phyloP scores from a whole-genome alignment of 1,139 yeast species.

The Magnusiomyces paraingens region DNA sequence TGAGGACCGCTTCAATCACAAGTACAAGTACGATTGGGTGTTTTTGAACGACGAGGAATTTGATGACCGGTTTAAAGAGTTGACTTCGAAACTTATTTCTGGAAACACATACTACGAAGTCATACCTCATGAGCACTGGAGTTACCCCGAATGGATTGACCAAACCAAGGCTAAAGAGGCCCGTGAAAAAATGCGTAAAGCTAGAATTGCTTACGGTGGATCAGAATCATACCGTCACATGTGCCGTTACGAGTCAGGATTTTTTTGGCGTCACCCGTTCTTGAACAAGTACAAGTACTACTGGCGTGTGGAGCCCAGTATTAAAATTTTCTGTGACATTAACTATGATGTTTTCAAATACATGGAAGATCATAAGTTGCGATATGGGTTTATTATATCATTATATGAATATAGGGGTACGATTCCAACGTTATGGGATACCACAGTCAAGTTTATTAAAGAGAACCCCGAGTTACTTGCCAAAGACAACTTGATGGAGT shows the following conservation, averaged over 20 bases:
- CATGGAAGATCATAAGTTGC: conserved; percentile 62
- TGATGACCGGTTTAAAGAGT: conserved; percentile 46
- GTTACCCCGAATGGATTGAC: conserved; percentile 49
- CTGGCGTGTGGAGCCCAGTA: conserved; percentile 92
- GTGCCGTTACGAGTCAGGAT: conserved; percentile 82
- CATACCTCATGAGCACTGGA: conserved; percentile 66
- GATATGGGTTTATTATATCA: conserved; percentile 80
- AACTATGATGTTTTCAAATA: conserved; percentile 71
- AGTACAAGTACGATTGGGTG: conserved; percentile 74
- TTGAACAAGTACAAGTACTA: conserved; percentile 69
- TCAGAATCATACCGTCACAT: conserved; percentile 72
- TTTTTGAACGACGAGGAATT: conserved; percentile 70
- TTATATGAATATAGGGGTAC: conserved; percentile 76
- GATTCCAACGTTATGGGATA: conserved; percentile 78
- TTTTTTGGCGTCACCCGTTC: conserved; percentile 67
- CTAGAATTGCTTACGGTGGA: conserved; percentile 68
- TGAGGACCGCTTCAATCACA: conserved; percentile 57
- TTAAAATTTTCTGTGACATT: conserved; percentile 73
- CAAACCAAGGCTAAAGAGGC: conserved; percentile 39
- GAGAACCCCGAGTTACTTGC: conserved; percentile 65
- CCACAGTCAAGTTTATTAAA: conserved; percentile 58
- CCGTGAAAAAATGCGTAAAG: conserved; percentile 49
- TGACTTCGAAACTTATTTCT: conserved; percentile 78
- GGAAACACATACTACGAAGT: conserved; percentile 71
- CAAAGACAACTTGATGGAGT: conserved; percentile 40